phyloP scores from a whole-genome alignment of 805 yeast species.

The Candida caryicola region DNA sequence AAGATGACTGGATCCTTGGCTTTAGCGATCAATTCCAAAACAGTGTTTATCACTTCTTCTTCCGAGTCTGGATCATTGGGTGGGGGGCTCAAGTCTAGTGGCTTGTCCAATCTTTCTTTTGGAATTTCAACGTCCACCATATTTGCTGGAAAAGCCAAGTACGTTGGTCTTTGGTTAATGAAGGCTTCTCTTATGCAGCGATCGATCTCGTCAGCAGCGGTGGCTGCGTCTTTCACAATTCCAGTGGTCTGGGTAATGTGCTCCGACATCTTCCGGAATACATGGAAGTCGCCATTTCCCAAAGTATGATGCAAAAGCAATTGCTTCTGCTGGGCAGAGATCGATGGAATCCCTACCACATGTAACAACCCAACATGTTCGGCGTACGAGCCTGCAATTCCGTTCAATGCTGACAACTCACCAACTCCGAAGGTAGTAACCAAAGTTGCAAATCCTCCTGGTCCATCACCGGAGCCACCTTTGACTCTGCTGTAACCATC shows the following conservation, averaged over 20 bases:
- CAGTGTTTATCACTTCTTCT: slow-evolving; percentile 11
- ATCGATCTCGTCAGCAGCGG: slow-evolving; percentile 14
- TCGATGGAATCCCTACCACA: slow-evolving; percentile 15
- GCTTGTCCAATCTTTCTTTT: slow-evolving; percentile 7
- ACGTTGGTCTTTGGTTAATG: slow-evolving; percentile 15
- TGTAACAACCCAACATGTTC: slow-evolving; percentile 16
- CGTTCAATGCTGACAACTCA: slow-evolving; percentile 15
- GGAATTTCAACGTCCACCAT: slow-evolving; percentile 15
- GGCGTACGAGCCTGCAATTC: slow-evolving; percentile 16
- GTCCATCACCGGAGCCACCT: slow-evolving; percentile 10
- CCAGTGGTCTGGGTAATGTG: slow-evolving; percentile 12
- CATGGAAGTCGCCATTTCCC: slow-evolving; percentile 17
- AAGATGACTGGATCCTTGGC: slow-evolving; percentile 19
- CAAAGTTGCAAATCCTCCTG: slow-evolving; percentile 11
- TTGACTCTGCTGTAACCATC: slow-evolving; percentile 86
- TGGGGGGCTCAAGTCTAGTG: slow-evolving; percentile 13
- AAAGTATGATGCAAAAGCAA: slow-evolving; percentile 16
- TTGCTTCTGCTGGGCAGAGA: slow-evolving; percentile 13
- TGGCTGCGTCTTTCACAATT: slow-evolving; percentile 9
- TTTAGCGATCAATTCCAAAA: slow-evolving; percentile 5
- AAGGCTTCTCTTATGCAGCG: slow-evolving; percentile 16
- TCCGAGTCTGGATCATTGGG: slow-evolving; percentile 13
- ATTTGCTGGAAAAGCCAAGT: slow-evolving; percentile 15
- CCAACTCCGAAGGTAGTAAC: slow-evolving; percentile 18
- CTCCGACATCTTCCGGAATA: slow-evolving; percentile 12